phyloP scores from a whole-genome alignment of 495 filamentous ascomycete species.

The Penicillium verhagenii region DNA sequence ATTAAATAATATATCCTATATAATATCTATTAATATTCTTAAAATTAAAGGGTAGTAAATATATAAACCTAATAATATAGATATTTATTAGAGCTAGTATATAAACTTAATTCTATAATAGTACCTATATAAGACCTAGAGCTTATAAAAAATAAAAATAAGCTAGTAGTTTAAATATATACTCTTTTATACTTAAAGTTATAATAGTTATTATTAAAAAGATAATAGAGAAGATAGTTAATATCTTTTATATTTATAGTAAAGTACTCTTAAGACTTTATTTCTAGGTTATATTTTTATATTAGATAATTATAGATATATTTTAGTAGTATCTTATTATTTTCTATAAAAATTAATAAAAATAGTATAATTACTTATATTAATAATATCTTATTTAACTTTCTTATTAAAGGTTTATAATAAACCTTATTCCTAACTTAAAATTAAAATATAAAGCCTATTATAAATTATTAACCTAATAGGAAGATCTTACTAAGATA shows the following conservation, averaged over 20 bases:
- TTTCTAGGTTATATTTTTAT: slow-evolving; percentile 16
- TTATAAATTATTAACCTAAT: slow-evolving; percentile 3
- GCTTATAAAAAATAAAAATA: slow-evolving; percentile 18
- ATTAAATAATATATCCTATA: slow-evolving; percentile 22
- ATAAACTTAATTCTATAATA: slow-evolving; percentile 23
- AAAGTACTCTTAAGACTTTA: slow-evolving; percentile 16
- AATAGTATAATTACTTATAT: slow-evolving; percentile 3
- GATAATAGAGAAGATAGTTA: slow-evolving; percentile 15
- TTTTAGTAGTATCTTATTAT: slow-evolving; percentile 2
- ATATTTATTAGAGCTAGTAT: slow-evolving; percentile 18
- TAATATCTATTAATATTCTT: slow-evolving; percentile 1
- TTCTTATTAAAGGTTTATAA: slow-evolving; percentile 2
- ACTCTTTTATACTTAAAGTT: slow-evolving; percentile 23
- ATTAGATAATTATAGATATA: slow-evolving; percentile 16
- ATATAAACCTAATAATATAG: slow-evolving; percentile 26
- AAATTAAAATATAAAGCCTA: slow-evolving; percentile 12
- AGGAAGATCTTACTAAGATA: slow-evolving; percentile 1
- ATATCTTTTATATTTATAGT: slow-evolving; percentile 19
- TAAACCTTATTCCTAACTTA: slow-evolving; percentile 10
- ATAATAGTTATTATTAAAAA: slow-evolving; percentile 19
- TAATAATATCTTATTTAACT: slow-evolving; percentile 13
- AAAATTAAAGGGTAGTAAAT: neutral
- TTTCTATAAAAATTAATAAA: neutral
- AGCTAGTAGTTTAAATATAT: slow-evolving; percentile 16
- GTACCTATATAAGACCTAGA: slow-evolving; percentile 18